phyloP scores from a whole-genome alignment of 495 filamentous ascomycete species.

The Trichoderma orchidacearum region DNA sequence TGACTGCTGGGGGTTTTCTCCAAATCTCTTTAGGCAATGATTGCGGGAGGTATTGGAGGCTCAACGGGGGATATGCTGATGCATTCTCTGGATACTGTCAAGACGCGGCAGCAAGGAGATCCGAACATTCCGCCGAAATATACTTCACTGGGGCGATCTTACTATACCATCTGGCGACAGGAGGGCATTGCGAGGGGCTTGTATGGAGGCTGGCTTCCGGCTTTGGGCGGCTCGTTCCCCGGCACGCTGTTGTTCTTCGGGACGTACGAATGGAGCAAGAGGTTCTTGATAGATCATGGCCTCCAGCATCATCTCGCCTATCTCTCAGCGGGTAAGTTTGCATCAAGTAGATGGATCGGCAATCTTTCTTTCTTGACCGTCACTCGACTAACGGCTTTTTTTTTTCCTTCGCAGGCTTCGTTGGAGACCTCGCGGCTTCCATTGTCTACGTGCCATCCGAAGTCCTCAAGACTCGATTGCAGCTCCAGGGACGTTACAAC shows the following conservation, averaged over 20 bases:
- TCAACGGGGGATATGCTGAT: slow-evolving; percentile 93
- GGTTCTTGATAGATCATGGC: slow-evolving; percentile 70
- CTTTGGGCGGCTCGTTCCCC: slow-evolving; percentile 82
- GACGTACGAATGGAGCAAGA: slow-evolving; percentile 89
- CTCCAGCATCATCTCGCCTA: slow-evolving; percentile 71
- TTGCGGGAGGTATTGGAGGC: slow-evolving; percentile 83
- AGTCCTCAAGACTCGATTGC: slow-evolving; percentile 88
- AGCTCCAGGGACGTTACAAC: slow-evolving; percentile 88
- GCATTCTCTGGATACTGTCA: slow-evolving; percentile 98
- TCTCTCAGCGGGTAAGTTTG: slow-evolving; percentile 54
- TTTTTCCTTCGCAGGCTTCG: slow-evolving; percentile 45
- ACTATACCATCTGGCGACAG: slow-evolving; percentile 82
- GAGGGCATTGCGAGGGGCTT: slow-evolving; percentile 79
- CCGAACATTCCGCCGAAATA: slow-evolving; percentile 85
- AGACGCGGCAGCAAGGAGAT: slow-evolving; percentile 97
- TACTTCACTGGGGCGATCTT: slow-evolving; percentile 74
- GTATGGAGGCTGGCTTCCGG: slow-evolving; percentile 86
- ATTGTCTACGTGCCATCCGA: slow-evolving; percentile 92
- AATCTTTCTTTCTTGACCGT: slow-evolving; percentile 6
- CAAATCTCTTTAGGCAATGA: slow-evolving; percentile 77
- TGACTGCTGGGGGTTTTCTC: background rate
- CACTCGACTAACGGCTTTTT: slow-evolving; percentile 3
- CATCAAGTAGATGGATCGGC: background rate
- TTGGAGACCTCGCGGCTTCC: slow-evolving; percentile 84
- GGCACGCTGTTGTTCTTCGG: slow-evolving; percentile 94